Base-by-base conservation (phyloP, 345 rosid species). In the Capsella bursapastoris region DNA sequence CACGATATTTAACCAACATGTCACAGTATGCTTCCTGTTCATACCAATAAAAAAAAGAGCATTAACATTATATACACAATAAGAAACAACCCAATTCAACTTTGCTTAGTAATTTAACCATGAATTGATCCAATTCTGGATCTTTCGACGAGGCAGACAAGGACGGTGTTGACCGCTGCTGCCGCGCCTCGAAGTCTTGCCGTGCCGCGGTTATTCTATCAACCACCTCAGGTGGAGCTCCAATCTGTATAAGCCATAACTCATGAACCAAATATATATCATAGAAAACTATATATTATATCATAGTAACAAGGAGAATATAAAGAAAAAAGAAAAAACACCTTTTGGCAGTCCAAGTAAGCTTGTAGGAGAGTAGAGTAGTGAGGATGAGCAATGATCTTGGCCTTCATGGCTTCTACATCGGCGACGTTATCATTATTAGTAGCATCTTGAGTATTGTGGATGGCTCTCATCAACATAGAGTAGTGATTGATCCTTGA, bases 331-430 rank as follows among this genome's bases (percentile, higher is more conserved):
- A 98, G 15, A 44, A 35, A 43, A 61, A 0, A 53, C 34, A 90
- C 99, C 96, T 95, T 95, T 78, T 92, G 98, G 80, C 99, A 95
- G 79, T 92, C 98, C 91, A 86, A 79, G 89, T 86, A 92, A 70
- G 98, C 98, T 83, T 95, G 88, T 62, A 95, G 73, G 52, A 95
- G 97, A 61, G 82, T 89, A 52, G 96, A 83, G 75, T 90, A 95
- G 72, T 92, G 96, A 68, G 98, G 97, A 68, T 95, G 99, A 45
- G 97, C 86, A 6, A 95, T 82, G 78, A 95, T 95, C 83, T 95
- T 95, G 35, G 98, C 96, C 76, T 95, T 95, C 72, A 95, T 89
- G 48, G 88, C 92, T 65, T 92, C 98, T 0, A 71, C 84, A 63
- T 77, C 72, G 38, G 45, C 27, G 14, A 90, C 90, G 53, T 61